phyloP scores from a whole-genome alignment of 345 rosid species.

The Ceriops tagal region DNA sequence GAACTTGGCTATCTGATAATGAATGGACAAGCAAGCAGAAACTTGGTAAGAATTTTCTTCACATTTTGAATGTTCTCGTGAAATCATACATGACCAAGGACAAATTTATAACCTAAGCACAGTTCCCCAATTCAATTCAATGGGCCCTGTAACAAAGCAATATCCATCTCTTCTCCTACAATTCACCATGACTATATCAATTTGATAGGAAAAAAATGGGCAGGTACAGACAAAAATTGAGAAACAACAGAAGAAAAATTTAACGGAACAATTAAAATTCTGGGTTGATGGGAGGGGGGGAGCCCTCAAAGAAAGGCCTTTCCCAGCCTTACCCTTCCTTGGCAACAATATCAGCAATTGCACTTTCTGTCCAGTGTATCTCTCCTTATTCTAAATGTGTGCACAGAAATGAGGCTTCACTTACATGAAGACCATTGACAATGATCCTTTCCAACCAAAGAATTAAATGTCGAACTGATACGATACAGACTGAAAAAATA shows the following conservation, averaged over 20 bases:
- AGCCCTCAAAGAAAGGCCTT: conserved; percentile 21
- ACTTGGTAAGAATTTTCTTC: conserved; percentile 37
- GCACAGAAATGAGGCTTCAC: conserved; percentile 33
- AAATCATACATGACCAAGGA: conserved; percentile 40
- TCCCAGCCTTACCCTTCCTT: conserved; percentile 33
- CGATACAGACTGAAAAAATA: conserved; percentile 44
- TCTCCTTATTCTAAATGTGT: conserved; percentile 34
- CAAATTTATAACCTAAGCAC: conserved; percentile 31
- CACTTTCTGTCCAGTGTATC: conserved; percentile 18
- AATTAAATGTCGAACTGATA: conserved; percentile 35
- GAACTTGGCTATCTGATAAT: background rate
- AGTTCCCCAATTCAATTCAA: conserved; percentile 37
- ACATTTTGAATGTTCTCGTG: conserved; percentile 40
- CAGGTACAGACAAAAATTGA: conserved; percentile 27
- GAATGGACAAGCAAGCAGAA: conserved; percentile 7
- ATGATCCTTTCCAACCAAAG: conserved; percentile 35
- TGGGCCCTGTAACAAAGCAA: conserved; percentile 48
- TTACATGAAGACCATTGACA: conserved; percentile 34
- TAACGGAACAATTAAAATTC: conserved; percentile 7
- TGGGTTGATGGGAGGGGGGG: conserved; percentile 15
- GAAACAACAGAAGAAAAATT: conserved; percentile 4
- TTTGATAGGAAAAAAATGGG: conserved; percentile 16
- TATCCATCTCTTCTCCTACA: conserved; percentile 48
- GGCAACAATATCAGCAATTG: conserved; percentile 19
- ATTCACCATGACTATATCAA: conserved; percentile 28